A percentile compares a stretch with the other conserved stretches of the same genome.
These are phyloP conservation scores for Myxozyma vanderwaltii DNA, from an alignment of 805 yeast genomes.

Conservation along the genomic window DNA sequence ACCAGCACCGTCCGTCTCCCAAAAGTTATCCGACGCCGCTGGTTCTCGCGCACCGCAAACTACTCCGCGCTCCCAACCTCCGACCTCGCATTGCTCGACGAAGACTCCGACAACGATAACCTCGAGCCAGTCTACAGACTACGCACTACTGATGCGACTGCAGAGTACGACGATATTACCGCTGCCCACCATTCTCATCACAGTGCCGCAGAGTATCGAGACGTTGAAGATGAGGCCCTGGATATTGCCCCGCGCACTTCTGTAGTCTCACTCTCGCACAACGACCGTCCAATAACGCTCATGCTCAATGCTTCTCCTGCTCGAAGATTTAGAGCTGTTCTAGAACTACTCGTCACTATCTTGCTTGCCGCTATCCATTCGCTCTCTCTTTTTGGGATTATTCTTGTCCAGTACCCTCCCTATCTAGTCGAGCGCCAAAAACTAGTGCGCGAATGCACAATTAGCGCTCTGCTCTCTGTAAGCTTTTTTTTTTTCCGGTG, in stretches of 20 bases:
- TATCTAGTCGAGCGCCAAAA: slow-evolving; percentile 1
- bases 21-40: slow-evolving; percentile 7
- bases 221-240: slow-evolving; percentile 22
- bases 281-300: slow-evolving; percentile 3
- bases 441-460: not conserved
- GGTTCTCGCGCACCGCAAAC: slow-evolving; percentile 8
- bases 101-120: slow-evolving; percentile 16
- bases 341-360: slow-evolving; percentile 19
- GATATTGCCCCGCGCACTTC: slow-evolving; percentile 24
- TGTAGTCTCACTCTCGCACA: slow-evolving; percentile 1
- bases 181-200: not conserved
- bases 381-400: slow-evolving; percentile 11
- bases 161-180: slow-evolving; percentile 22
- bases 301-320: slow-evolving; percentile 16
- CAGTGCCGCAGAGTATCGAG: slow-evolving; percentile 8
- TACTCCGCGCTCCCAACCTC: slow-evolving; percentile 17
- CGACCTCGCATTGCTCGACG: slow-evolving; percentile 12
- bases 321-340: slow-evolving; percentile 17
- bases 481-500: not conserved
- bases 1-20: slow-evolving; percentile 27
- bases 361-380: slow-evolving; percentile 18
- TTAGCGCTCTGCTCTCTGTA: slow-evolving; percentile 20
- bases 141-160: slow-evolving; percentile 28
- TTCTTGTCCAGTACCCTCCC: slow-evolving; percentile 24
- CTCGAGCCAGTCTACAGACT: slow-evolving; percentile 27